Evolutionary conservation across 1,139 yeast species (phyloP).

Genomic region (Meyerozyma guilliermondii): DNA sequence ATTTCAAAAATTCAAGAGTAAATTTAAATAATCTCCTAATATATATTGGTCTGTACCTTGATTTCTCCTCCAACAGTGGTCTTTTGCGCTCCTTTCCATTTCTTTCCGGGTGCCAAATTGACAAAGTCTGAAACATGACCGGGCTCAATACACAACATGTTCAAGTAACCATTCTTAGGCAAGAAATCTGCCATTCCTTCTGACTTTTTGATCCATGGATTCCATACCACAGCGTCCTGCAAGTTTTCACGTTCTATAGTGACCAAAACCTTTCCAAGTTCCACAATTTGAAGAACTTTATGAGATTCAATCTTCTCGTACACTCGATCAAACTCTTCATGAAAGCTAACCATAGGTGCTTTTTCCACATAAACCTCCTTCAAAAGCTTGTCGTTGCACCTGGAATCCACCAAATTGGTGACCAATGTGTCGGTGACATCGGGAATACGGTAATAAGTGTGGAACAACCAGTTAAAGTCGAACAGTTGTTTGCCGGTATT

Average conservation of each 20-base stretch:
- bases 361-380: slow-evolving; percentile 61
- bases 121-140: slow-evolving; percentile 76
- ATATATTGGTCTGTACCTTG: slow-evolving; percentile 40
- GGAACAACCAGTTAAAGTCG: slow-evolving; percentile 93
- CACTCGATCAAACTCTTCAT: slow-evolving; percentile 79
- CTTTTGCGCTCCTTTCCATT: slow-evolving; percentile 68
- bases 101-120: slow-evolving; percentile 56
- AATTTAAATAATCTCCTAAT: slow-evolving; percentile 20
- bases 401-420: slow-evolving; percentile 66
- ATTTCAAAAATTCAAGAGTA: slow-evolving; percentile 26
- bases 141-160: slow-evolving; percentile 93
- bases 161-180: slow-evolving; percentile 77
- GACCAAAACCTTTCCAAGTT: slow-evolving; percentile 64
- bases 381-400: slow-evolving; percentile 71
- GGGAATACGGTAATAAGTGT: slow-evolving; percentile 74
- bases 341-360: slow-evolving; percentile 67
- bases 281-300: slow-evolving; percentile 60
- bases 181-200: slow-evolving; percentile 78
- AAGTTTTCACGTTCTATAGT: slow-evolving; percentile 61
- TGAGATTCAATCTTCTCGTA: slow-evolving; percentile 56
- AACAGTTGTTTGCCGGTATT: slow-evolving; percentile 62
- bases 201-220: slow-evolving; percentile 87
- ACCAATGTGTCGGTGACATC: slow-evolving; percentile 77
- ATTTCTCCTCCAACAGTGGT: slow-evolving; percentile 42
- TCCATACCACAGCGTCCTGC: slow-evolving; percentile 95